These are phyloP conservation scores for Volutella citrinella DNA, from an alignment of 2,329 filamentous ascomycete species.

Conservation along the genomic window DNA sequence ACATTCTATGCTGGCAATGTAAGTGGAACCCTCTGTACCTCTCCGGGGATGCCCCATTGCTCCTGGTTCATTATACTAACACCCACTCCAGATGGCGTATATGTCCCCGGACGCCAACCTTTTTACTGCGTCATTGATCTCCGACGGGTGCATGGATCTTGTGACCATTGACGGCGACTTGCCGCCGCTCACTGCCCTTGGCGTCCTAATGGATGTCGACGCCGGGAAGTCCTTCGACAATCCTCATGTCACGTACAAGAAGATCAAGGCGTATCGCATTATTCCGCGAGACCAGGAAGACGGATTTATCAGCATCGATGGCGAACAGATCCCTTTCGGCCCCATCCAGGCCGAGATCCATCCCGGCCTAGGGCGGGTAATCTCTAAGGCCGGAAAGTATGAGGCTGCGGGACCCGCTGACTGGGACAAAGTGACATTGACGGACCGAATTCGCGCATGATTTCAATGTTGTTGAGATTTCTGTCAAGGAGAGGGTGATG, in stretches of 20 bases:
- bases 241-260: conserved; percentile 73
- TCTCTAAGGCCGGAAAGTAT: conserved; percentile 73
- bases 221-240: conserved; percentile 76
- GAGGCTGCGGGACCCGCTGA: conserved; percentile 57
- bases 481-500: too few species aligned
- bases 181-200: conserved; percentile 60
- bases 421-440: conserved; percentile 44
- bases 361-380: conserved; percentile 74
- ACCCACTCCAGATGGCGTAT: conserved; percentile 79
- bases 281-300: conserved; percentile 67
- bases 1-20: conserved; percentile 94
- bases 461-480: too few species aligned
- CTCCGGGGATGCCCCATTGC: too few species aligned
- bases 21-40: too few species aligned
- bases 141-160: conserved; percentile 83
- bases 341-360: conserved; percentile 92
- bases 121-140: conserved; percentile 77
- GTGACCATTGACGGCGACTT: conserved; percentile 78
- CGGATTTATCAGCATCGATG: conserved; percentile 92
- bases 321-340: conserved; percentile 81
- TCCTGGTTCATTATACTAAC: too few species aligned
- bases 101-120: conserved; percentile 87
- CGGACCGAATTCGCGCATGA: conserved; percentile 28
- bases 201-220: conserved; percentile 70
- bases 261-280: conserved; percentile 84